Conservation (phyloP, 441 rosid species). For the Geranium incanum region DNA sequence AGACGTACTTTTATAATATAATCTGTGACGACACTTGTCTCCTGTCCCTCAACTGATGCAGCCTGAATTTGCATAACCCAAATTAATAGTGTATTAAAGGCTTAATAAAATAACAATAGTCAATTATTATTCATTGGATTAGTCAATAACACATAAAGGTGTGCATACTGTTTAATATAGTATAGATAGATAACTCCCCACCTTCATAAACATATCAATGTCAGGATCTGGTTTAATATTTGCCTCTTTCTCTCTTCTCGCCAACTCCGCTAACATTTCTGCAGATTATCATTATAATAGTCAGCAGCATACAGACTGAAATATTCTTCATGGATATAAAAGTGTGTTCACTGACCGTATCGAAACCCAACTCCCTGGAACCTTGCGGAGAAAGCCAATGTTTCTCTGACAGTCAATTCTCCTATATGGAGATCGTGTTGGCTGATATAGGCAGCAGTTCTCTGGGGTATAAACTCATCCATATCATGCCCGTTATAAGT, state of each 20-base stretch:
- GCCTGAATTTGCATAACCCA: conserved; percentile 33
- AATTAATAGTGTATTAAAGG: background rate
- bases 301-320: background rate
- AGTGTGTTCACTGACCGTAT: conserved; percentile 31
- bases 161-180: background rate
- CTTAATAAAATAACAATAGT: background rate
- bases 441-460: conserved; percentile 22
- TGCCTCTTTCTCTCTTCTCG: conserved; percentile 42
- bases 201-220: conserved; percentile 59
- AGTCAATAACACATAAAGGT: background rate
- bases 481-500: conserved; percentile 49
- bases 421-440: conserved; percentile 53
- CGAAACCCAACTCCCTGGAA: conserved; percentile 58
- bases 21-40: conserved; percentile 56
- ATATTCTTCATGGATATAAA: background rate
- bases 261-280: conserved; percentile 47
- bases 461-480: conserved; percentile 24
- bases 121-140: background rate
- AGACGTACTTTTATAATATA: conserved; percentile 49
- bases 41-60: conserved; percentile 48
- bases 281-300: conserved; percentile 1
- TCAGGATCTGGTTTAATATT: conserved; percentile 54
- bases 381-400: conserved; percentile 50
- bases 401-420: conserved; percentile 59
- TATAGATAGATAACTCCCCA: conserved; percentile 14